phyloP scores from a whole-genome alignment of 495 filamentous ascomycete species.

The Daldinia grandis region DNA sequence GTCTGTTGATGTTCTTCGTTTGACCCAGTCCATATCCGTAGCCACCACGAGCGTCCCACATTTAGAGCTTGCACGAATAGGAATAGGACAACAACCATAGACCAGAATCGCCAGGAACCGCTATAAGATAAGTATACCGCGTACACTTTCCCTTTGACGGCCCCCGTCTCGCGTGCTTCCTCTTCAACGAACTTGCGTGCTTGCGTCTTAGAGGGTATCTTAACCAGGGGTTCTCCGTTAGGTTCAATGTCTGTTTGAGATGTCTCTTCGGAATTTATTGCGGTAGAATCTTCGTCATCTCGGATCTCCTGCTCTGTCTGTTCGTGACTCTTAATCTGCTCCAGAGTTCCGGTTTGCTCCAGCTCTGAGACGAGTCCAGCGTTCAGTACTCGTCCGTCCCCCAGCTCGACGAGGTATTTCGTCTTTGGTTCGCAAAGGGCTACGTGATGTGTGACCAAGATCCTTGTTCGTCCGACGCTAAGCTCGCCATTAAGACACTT shows the following conservation, averaged over 20 bases:
- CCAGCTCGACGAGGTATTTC: constrained; percentile 74
- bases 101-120: constrained; percentile 73
- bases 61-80: constrained; percentile 57
- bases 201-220: constrained; percentile 51
- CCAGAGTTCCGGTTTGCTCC: constrained; percentile 61
- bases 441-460: constrained; percentile 86
- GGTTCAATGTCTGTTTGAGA: constrained; percentile 42
- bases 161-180: constrained; percentile 72
- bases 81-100: constrained; percentile 61
- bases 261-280: constrained; percentile 56
- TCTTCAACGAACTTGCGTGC: constrained; percentile 77
- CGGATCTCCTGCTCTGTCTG: constrained; percentile 55
- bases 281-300: constrained; percentile 55
- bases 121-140: constrained; percentile 68
- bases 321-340: constrained; percentile 67
- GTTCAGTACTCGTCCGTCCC: constrained; percentile 69
- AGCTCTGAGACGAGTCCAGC: constrained; percentile 68
- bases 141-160: constrained; percentile 70
- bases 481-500: constrained; percentile 75
- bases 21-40: constrained; percentile 71
- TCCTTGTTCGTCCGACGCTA: constrained; percentile 73
- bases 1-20: constrained; percentile 46
- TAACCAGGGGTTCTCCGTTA: constrained; percentile 51
- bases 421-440: constrained; percentile 72
- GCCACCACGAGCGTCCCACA: constrained; percentile 68